Percentiles rank a stretch among this genome's conserved stretches.
phyloP scores from a whole-genome alignment of 305 asterid species.

The Solanum chacoense region DNA sequence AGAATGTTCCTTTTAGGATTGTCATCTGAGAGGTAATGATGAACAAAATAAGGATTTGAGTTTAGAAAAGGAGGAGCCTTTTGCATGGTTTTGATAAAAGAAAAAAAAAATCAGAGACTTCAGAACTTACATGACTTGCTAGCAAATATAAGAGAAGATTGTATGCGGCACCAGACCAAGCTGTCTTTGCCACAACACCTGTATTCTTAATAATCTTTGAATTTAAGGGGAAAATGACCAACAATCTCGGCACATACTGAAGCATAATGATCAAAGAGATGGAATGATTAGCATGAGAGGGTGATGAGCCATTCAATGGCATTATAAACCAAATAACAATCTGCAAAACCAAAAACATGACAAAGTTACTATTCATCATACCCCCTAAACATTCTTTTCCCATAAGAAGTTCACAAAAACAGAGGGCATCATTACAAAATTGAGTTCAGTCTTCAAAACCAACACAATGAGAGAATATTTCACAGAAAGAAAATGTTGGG shows the following conservation, averaged over 20 bases:
- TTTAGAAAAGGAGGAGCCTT: not conserved
- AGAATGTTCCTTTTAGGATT: not conserved
- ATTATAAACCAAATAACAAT: conserved; percentile 54
- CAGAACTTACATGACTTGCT: conserved; percentile 68
- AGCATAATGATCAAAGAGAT: conserved; percentile 61
- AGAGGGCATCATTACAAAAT: not conserved
- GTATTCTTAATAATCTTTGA: conserved; percentile 56
- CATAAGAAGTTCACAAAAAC: not conserved
- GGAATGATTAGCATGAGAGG: conserved; percentile 53
- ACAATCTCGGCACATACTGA: conserved; percentile 70
- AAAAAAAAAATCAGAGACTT: not conserved
- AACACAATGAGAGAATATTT: not conserved
- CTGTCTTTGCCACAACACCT: conserved; percentile 73
- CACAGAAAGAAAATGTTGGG: not conserved
- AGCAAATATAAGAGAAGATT: conserved; percentile 70
- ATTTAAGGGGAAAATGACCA: conserved; percentile 65
- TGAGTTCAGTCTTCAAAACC: not conserved
- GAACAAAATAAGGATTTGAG: not conserved
- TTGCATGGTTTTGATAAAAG: not conserved
- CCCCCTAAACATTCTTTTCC: not conserved
- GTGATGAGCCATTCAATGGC: conserved; percentile 37
- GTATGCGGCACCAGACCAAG: conserved; percentile 91
- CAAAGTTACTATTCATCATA: not conserved
- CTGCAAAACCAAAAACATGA: conserved; percentile 26
- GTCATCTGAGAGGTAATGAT: not conserved